Evolutionary conservation across 164 flowering plant species (phyloP).

Genomic region (Magnolia sinica): DNA sequence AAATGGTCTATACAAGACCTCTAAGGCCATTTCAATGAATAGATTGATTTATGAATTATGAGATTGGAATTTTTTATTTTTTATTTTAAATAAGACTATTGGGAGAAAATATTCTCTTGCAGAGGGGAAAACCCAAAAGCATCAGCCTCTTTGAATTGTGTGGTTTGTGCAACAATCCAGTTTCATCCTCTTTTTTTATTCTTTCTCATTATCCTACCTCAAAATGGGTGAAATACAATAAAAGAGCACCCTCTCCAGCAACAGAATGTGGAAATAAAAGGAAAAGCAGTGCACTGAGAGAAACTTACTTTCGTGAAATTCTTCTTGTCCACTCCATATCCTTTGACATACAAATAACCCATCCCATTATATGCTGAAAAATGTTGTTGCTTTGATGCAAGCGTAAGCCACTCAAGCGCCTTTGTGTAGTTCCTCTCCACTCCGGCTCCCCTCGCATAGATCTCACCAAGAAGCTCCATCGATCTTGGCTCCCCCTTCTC

Average conservation of each 20-base stretch:
- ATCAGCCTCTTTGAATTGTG: too few relatives aligned
- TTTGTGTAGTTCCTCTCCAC: slow-evolving; percentile 87
- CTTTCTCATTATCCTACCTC: background rate
- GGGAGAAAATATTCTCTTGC: too few relatives aligned
- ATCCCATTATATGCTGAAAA: slow-evolving; percentile 91
- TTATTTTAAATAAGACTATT: too few relatives aligned
- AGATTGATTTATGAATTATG: too few relatives aligned
- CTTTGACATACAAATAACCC: slow-evolving; percentile 94
- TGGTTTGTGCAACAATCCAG: background rate
- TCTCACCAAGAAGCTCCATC: slow-evolving; percentile 97
- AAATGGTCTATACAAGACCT: too few relatives aligned
- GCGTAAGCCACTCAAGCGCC: slow-evolving; percentile 82
- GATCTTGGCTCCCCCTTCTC: slow-evolving; percentile 91
- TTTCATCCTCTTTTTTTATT: background rate
- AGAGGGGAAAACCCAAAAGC: too few relatives aligned
- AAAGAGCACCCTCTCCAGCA: background rate
- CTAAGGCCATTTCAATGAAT: too few relatives aligned
- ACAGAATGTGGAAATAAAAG: background rate
- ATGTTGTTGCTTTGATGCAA: slow-evolving; percentile 71
- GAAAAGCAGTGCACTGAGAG: background rate
- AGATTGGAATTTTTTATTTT: too few relatives aligned
- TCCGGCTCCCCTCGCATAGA: slow-evolving; percentile 95
- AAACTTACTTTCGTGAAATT: slow-evolving; percentile 80
- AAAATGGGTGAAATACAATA: background rate
- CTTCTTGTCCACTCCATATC: slow-evolving; percentile 92